Percentiles rank a stretch among this genome's conserved stretches.
These are phyloP conservation scores for Stagonosporopsis chrysanthemi DNA, from an alignment of 2,329 filamentous ascomycete species.

Conservation along the genomic window DNA sequence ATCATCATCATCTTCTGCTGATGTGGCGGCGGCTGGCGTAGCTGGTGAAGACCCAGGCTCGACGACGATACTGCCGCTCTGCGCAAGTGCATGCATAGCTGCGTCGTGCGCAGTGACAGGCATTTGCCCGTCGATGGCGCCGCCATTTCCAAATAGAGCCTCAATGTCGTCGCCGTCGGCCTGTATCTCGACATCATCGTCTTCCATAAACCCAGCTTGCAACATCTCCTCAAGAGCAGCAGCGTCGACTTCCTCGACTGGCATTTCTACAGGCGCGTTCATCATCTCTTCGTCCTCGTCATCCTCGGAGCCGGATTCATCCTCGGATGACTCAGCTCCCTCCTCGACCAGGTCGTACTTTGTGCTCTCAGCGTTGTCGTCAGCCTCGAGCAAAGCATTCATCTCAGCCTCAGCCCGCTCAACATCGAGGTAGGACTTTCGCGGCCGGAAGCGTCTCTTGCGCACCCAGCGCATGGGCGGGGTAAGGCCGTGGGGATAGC, in stretches of 20 bases:
- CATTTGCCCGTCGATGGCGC: constrained; percentile 40
- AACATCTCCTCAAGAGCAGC: constrained; percentile 46
- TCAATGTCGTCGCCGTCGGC: constrained; percentile 42
- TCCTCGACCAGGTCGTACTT: constrained; percentile 64
- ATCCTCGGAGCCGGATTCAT: constrained; percentile 47
- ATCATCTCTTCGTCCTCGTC: constrained; percentile 52
- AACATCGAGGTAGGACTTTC: constrained; percentile 82
- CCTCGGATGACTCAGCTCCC: constrained; percentile 55
- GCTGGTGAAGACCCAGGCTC: constrained; percentile 43
- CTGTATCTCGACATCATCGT: constrained; percentile 43
- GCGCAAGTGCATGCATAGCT: constrained; percentile 48
- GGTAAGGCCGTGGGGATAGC: constrained; percentile 84
- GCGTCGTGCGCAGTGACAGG: constrained; percentile 48
- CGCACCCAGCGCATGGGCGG: constrained; percentile 87
- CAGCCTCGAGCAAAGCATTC: constrained; percentile 73
- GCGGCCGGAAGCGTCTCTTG: constrained; percentile 82
- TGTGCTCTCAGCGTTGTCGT: constrained; percentile 65
- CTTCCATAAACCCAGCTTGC: constrained; percentile 45
- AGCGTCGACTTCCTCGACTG: constrained; percentile 50
- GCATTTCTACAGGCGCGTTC: constrained; percentile 53
- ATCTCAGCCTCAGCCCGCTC: constrained; percentile 84
- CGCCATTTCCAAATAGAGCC: constrained; percentile 37
- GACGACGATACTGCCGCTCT: constrained; percentile 36
- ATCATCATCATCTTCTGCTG: constrained; percentile 52
- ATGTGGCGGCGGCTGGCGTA: constrained; percentile 44